These are phyloP conservation scores for Prunus mongolica DNA, from an alignment of 306 rosid genomes.

Conservation along the genomic window DNA sequence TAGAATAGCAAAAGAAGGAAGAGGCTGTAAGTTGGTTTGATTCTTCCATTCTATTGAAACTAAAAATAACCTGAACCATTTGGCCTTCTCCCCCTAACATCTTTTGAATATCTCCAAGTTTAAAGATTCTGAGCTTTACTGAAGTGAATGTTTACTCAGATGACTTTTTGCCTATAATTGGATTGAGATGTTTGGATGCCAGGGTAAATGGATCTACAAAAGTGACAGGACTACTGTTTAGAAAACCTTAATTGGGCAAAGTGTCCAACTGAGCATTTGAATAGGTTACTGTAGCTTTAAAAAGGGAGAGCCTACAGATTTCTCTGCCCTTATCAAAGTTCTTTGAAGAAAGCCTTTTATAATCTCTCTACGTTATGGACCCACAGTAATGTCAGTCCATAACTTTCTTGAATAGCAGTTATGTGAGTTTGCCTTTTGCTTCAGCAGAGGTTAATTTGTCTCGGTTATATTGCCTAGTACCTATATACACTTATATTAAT, in stretches of 20 bases:
- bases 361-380: not conserved
- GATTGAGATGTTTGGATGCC: not conserved
- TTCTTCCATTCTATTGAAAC: not conserved
- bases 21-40: not conserved
- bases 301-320: not conserved
- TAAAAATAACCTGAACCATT: not conserved
- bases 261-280: not conserved
- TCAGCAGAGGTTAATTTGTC: not conserved
- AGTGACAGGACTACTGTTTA: not conserved
- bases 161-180: not conserved
- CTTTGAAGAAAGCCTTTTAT: no score
- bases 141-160: not conserved
- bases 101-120: not conserved
- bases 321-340: not conserved
- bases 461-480: not conserved
- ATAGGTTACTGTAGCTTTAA: not conserved
- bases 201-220: not conserved
- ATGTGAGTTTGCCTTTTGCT: not conserved
- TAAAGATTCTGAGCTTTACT: not conserved
- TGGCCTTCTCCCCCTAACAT: not conserved
- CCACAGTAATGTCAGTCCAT: not conserved
- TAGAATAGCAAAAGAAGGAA: not conserved
- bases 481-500: not conserved
- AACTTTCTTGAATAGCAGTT: not conserved
- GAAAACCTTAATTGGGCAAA: not conserved